A percentile compares a stretch with the other conserved stretches of the same genome.
phyloP scores from a whole-genome alignment of 1,139 yeast genomes.

The Pichia sp. region DNA sequence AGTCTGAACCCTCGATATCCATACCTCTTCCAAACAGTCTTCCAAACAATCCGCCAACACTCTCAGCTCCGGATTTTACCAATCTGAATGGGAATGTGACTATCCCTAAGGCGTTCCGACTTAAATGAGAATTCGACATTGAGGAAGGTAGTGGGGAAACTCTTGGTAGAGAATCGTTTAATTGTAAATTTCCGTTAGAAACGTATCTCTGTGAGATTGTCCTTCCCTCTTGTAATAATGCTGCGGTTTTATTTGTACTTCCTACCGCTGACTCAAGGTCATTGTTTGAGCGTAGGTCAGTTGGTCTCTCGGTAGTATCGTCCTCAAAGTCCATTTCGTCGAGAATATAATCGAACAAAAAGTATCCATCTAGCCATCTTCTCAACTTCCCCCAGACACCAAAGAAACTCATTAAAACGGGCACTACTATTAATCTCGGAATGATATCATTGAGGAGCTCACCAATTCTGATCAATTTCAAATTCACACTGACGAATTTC shows the following conservation, averaged over 20 bases:
- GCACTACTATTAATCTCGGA: slow-evolving; percentile 68
- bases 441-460: slow-evolving; percentile 67
- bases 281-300: background rate
- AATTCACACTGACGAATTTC: slow-evolving; percentile 66
- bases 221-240: slow-evolving; percentile 26
- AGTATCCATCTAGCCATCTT: slow-evolving; percentile 38
- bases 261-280: slow-evolving; percentile 13
- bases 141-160: background rate
- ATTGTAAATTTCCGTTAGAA: slow-evolving; percentile 1
- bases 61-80: background rate
- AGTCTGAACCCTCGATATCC: background rate
- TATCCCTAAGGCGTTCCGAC: background rate
- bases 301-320: slow-evolving; percentile 5
- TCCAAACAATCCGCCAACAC: background rate
- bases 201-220: slow-evolving; percentile 23
- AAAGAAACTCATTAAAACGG: slow-evolving; percentile 57
- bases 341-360: slow-evolving; percentile 45
- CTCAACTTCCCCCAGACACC: slow-evolving; percentile 65
- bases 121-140: background rate
- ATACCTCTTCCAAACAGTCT: background rate
- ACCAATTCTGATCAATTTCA: slow-evolving; percentile 72
- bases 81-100: background rate
- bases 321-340: slow-evolving; percentile 30
- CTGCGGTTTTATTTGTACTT: slow-evolving; percentile 18
- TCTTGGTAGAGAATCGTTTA: slow-evolving; percentile 12